phyloP scores from a whole-genome alignment of 2,329 filamentous ascomycete genomes.

The Colletotrichum lini region DNA sequence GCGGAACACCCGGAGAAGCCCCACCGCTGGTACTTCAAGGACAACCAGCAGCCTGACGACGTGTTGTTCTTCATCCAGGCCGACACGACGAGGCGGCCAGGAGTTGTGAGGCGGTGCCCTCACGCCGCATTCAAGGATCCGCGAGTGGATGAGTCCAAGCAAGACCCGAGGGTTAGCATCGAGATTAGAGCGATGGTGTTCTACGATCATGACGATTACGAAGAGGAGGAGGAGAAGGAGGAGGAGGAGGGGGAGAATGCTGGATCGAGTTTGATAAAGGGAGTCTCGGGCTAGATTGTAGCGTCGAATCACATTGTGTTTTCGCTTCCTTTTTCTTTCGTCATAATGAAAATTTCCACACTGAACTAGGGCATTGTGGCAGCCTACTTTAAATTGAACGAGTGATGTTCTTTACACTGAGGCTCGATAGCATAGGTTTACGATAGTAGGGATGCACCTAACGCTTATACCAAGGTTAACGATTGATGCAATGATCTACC shows the following conservation, averaged over 20 bases:
- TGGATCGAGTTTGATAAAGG: background rate
- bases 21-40: slow-evolving; percentile 5
- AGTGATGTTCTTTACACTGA: no score
- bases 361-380: no score
- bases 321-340: no score
- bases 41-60: background rate
- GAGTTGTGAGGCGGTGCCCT: background rate
- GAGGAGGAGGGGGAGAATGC: background rate
- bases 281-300: no score
- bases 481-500: no score
- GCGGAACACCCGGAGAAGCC: slow-evolving; percentile 7
- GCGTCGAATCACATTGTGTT: no score
- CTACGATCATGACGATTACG: background rate
- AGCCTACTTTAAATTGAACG: no score
- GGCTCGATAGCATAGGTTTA: no score
- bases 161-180: slow-evolving; percentile 2
- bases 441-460: no score
- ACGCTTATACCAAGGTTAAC: no score
- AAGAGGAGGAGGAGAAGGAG: background rate
- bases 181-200: slow-evolving; percentile 4
- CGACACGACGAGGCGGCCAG: slow-evolving; percentile 1
- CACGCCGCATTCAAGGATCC: slow-evolving; percentile 15
- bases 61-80: background rate
- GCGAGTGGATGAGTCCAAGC: background rate
- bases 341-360: no score